phyloP scores from a whole-genome alignment of 1,139 yeast genomes.

The Sugiyamaella castrensis region DNA sequence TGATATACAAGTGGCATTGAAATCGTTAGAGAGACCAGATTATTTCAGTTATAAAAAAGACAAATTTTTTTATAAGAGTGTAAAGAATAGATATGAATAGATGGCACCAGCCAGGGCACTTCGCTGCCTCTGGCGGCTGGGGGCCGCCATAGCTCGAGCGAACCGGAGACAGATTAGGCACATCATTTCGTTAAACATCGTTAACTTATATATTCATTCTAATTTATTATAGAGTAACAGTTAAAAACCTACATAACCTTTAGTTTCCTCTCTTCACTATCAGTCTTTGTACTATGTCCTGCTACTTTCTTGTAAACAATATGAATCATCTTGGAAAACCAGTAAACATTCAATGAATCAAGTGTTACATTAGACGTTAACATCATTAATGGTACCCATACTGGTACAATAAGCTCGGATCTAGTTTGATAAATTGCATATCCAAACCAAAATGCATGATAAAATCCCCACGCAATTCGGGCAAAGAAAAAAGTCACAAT shows the following conservation, averaged over 20 bases:
- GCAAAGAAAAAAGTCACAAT: constrained; percentile 69
- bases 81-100: not conserved
- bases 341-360: constrained; percentile 58
- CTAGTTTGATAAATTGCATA: constrained; percentile 25
- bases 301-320: constrained; percentile 42
- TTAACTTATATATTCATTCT: not conserved
- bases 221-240: not conserved
- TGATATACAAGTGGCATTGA: constrained; percentile 69
- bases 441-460: constrained; percentile 48
- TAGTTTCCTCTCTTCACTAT: too few species aligned
- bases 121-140: too few species aligned
- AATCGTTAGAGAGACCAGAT: constrained; percentile 44
- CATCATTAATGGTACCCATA: constrained; percentile 49
- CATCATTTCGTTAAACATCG: too few species aligned
- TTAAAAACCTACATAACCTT: too few species aligned
- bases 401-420: constrained; percentile 26
- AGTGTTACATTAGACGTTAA: constrained; percentile 62
- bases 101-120: too few species aligned
- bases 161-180: too few species aligned
- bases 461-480: constrained; percentile 87
- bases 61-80: constrained; percentile 17
- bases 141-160: not conserved
- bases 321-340: constrained; percentile 75
- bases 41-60: constrained; percentile 33
- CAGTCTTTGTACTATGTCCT: not conserved